Percentiles rank a stretch among this genome's conserved stretches.
phyloP scores from a whole-genome alignment of 139 green algal genomes.

The Zygnema cylindricum region DNA sequence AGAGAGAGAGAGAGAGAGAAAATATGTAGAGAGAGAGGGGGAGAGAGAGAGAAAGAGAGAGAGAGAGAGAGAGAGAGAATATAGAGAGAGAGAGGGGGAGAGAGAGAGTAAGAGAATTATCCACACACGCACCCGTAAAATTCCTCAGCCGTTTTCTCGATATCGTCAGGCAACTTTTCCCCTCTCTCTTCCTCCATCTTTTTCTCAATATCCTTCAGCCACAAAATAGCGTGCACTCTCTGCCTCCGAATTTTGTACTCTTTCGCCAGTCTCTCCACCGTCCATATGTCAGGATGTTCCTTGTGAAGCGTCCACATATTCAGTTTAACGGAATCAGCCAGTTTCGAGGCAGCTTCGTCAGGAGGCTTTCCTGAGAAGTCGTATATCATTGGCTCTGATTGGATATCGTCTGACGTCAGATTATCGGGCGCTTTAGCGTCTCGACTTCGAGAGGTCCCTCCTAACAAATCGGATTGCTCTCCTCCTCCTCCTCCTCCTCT shows the following conservation, averaged over 20 bases:
- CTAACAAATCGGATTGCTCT: not conserved
- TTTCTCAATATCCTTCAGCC: slow-evolving; percentile 52
- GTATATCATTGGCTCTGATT: slow-evolving; percentile 27
- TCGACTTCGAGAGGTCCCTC: not conserved
- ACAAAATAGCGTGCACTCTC: slow-evolving; percentile 57
- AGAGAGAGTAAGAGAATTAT: not conserved
- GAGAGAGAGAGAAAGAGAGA: not conserved
- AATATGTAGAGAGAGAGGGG: no score
- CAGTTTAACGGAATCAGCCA: slow-evolving; percentile 50
- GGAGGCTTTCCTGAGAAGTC: slow-evolving; percentile 41
- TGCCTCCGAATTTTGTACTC: slow-evolving; percentile 58
- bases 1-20: not conserved
- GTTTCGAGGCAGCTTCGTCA: slow-evolving; percentile 14
- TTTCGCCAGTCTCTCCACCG: slow-evolving; percentile 34
- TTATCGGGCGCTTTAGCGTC: not conserved
- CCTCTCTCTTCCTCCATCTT: slow-evolving; percentile 50
- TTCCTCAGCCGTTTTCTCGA: slow-evolving; percentile 45
- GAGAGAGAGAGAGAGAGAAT: not conserved
- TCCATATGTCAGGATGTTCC: slow-evolving; percentile 41
- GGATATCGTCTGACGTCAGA: no score
- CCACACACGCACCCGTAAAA: slow-evolving; percentile 18
- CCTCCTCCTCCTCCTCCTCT: not conserved
- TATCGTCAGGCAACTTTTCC: slow-evolving; percentile 47
- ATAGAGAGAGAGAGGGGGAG: no score
- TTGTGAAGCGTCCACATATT: slow-evolving; percentile 42